A percentile compares a stretch with the other conserved stretches of the same genome.
Conservation (phyloP, 140 eudicot genomes). For the Bidens hawaiensis region DNA sequence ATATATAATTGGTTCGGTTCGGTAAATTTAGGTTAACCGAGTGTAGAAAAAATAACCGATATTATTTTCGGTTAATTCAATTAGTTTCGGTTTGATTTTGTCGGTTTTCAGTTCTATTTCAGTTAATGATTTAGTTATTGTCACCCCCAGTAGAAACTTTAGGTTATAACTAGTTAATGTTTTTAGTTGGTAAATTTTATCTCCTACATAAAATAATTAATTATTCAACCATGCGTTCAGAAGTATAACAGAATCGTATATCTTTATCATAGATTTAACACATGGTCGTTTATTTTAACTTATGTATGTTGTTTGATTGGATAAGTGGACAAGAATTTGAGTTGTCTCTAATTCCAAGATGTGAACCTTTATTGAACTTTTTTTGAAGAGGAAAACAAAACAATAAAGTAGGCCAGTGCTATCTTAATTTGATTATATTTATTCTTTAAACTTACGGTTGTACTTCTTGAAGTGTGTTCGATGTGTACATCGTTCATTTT, state of each 20-base stretch:
- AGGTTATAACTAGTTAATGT: no score
- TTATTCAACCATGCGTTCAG: constrained; percentile 5
- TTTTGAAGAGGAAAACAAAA: not conserved
- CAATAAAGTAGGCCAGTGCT: not conserved
- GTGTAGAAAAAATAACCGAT: no score
- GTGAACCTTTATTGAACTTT: constrained; percentile 10
- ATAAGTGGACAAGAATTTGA: constrained; percentile 15
- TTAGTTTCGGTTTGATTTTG: no score
- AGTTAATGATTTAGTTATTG: no score
- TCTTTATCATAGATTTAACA: not conserved
- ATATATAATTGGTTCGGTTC: no score
- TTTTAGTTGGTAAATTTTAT: not conserved
- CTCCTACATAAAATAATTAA: not conserved
- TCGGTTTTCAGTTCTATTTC: no score
- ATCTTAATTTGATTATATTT: constrained; percentile 6
- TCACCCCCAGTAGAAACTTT: no score
- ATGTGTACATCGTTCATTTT: no score
- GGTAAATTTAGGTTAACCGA: no score
- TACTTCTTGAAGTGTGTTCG: no score
- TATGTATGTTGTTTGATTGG: not conserved
- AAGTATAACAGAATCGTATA: not conserved
- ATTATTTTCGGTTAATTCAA: no score
- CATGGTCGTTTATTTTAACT: not conserved
- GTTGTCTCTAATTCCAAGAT: constrained; percentile 28
- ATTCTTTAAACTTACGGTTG: not conserved